phyloP scores from a whole-genome alignment of 805 yeast species.

The Schwanniomyces sp. region DNA sequence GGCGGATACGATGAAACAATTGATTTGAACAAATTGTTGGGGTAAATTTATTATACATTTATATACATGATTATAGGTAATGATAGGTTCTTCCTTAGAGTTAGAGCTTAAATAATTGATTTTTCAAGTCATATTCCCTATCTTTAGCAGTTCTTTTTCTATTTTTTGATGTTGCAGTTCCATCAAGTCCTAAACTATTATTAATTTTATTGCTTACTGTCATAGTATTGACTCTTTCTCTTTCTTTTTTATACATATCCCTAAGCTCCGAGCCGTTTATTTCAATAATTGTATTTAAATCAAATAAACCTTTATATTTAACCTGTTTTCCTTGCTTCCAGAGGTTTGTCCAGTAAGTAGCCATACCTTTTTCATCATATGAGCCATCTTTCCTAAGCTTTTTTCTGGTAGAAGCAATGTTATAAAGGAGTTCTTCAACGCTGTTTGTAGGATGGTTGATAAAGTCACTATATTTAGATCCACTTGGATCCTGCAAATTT shows the following conservation, averaged over 20 bases:
- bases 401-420: conserved; percentile 44
- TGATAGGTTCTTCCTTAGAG: neutral
- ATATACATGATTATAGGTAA: conserved; percentile 2
- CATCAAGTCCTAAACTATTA: conserved; percentile 40
- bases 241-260: conserved; percentile 25
- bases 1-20: conserved; percentile 23
- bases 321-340: conserved; percentile 57
- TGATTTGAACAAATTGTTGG: conserved; percentile 18
- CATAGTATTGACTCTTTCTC: conserved; percentile 25
- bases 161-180: conserved; percentile 31
- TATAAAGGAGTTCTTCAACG: conserved; percentile 53
- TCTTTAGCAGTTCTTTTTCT: conserved; percentile 46
- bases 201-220: conserved; percentile 27
- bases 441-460: conserved; percentile 69
- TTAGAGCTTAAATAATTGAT: conserved; percentile 36
- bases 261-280: conserved; percentile 22
- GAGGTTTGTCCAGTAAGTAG: conserved; percentile 59
- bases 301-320: conserved; percentile 34
- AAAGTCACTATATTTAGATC: conserved; percentile 45
- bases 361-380: conserved; percentile 58
- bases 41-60: neutral
- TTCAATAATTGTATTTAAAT: conserved; percentile 31
- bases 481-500: conserved; percentile 59
- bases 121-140: conserved; percentile 39
- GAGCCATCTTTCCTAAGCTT: conserved; percentile 34